Base-by-base conservation (phyloP, 805 yeast species). In the Spathaspora hagerdaliae region DNA sequence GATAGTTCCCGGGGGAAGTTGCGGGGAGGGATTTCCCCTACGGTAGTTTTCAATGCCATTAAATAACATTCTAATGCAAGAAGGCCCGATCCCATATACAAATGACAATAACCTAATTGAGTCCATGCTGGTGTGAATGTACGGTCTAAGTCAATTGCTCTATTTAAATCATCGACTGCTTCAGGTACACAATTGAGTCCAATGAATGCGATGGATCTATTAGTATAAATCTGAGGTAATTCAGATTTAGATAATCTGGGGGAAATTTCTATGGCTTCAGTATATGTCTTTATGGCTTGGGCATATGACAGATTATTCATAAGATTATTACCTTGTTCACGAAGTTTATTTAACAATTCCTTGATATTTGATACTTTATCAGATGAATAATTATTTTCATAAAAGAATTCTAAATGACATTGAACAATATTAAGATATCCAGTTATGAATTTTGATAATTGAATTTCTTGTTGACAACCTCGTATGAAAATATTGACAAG, bases 91-190 rank as follows among this genome's bases (percentile, higher is more conserved):
- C 74, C 74, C 68, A 69, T 61, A 51, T 67, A 69, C 33, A 71
- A 53, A 38, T 69, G 72, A 50, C 73, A 69, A 55, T 69, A 71
- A 4, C 73, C 74, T 47, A 71, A 56, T 53, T 71, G 75, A 14
- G 68, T 56, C 75, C 75, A 71, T 6, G 73, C 75, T 2, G 75
- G 69, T 5, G 70, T 61, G 48, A 64, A 67, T 6, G 63, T 55
- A 31, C 63, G 50, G 47, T 70, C 74, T 34, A 51, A 41, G 15
- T 41, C 37, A 8, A 70, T 50, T 0, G 74, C 74, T 12, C 41
- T 39, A 44, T 65, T 61, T 50, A 71, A 58, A 50, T 70, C 74
- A 10, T 56, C 38, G 1, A 68, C 60, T 1, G 75, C 73, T 51
- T 71, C 75, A 1, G 63, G 60, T 41, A 64, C 65, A 49, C 74